Percentiles rank a stretch among this genome's conserved stretches.
Evolutionary conservation across 148 eudicot genomes (phyloP).

Genomic region (Dianthus caryophyllus): DNA sequence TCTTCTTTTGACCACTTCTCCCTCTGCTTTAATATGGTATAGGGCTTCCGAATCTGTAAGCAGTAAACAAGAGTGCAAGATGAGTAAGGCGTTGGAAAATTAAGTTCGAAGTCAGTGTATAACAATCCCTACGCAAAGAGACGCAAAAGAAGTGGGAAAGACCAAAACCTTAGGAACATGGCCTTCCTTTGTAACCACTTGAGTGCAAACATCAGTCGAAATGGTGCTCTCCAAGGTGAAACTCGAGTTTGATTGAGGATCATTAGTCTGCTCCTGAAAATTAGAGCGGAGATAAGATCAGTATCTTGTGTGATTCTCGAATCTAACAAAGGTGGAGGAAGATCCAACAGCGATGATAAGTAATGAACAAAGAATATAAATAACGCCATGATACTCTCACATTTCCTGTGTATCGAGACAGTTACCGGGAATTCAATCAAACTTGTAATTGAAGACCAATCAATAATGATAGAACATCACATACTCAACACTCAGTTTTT

Average conservation of each 20-base stretch:
- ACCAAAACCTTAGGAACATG: conserved; percentile 58
- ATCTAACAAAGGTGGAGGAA: too few species aligned
- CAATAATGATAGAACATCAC: too few species aligned
- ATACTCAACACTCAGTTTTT: too few species aligned
- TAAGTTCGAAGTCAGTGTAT: background rate
- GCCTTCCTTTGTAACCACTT: conserved; percentile 34
- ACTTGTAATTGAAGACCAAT: too few species aligned
- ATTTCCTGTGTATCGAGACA: too few species aligned
- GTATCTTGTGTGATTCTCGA: too few species aligned
- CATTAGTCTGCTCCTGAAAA: conserved; percentile 42
- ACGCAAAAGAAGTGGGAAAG: background rate
- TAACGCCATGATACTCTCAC: too few species aligned
- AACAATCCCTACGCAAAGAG: background rate
- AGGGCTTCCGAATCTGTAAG: conserved; percentile 70
- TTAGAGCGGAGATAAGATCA: conserved; percentile 1
- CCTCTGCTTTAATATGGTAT: conserved; percentile 86
- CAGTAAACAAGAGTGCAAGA: conserved; percentile 19
- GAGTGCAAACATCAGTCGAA: conserved; percentile 22
- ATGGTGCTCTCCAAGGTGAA: conserved; percentile 6
- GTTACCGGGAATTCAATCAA: too few species aligned
- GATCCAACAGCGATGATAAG: too few species aligned
- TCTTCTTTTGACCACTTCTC: conserved; percentile 94
- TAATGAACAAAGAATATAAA: too few species aligned
- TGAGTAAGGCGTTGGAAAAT: conserved; percentile 12
- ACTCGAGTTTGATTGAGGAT: conserved; percentile 24